Evolutionary conservation across 2,329 filamentous ascomycete species (phyloP).

Genomic region (Ceratocystis harringtonii): DNA sequence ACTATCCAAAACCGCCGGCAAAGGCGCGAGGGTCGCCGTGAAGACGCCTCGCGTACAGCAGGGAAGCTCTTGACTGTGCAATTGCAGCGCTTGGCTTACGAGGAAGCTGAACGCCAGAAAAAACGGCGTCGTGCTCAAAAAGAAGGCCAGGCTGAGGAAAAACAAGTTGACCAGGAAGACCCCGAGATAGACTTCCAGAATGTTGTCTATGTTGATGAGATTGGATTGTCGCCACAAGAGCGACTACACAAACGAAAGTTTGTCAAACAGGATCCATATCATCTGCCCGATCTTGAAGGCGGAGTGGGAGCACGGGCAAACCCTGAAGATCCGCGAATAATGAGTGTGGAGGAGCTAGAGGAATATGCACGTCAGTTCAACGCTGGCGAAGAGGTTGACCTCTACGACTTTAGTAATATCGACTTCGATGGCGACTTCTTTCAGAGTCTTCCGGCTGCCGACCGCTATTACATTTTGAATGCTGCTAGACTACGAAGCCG

Average conservation of each 20-base stretch:
- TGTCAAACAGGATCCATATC: conserved; percentile 85
- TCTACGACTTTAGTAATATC: conserved; percentile 97
- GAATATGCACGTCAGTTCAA: conserved; percentile 89
- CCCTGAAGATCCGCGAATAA: conserved; percentile 84
- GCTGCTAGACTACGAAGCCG: conserved; percentile 77
- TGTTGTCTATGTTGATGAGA: conserved; percentile 81
- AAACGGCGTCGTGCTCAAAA: conserved; percentile 23
- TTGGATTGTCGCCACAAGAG: conserved; percentile 65
- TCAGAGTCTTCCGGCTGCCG: conserved; percentile 70
- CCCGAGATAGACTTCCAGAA: conserved; percentile 47
- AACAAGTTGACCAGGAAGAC: conserved; percentile 33
- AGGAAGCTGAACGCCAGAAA: conserved; percentile 54
- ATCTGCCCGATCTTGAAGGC: conserved; percentile 72
- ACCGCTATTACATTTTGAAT: conserved; percentile 95
- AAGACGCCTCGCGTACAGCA: conserved; percentile 85
- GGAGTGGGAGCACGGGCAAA: conserved; percentile 75
- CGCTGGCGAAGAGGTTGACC: conserved; percentile 73
- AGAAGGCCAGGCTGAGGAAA: conserved; percentile 27
- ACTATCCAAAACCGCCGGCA: conserved; percentile 69
- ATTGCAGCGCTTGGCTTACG: conserved; percentile 80
- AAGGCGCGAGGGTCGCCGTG: conserved; percentile 70
- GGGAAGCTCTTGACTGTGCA: conserved; percentile 84
- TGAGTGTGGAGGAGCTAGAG: conserved; percentile 88
- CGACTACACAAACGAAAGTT: conserved; percentile 61
- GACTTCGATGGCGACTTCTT: conserved; percentile 97